Evolutionary conservation across 305 asterid genomes (phyloP), one percentile per base, ranked within the genome.

Genomic region (Lippia alba): DNA sequence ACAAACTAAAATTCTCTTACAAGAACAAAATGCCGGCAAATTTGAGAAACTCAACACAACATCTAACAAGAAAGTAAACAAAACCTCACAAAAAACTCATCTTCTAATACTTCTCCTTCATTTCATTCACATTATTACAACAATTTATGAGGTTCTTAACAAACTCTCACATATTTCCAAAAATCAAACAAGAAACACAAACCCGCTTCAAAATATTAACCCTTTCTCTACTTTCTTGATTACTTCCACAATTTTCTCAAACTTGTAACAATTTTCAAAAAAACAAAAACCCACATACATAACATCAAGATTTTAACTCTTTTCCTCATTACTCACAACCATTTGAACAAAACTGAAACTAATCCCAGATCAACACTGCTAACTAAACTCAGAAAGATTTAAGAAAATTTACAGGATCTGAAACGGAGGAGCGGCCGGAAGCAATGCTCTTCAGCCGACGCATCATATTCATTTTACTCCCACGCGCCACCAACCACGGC

Each of bases 401-500:
- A 56, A 15, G 51, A 72, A 69, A 74, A 82, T 50, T 81, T 94
- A 94, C 99, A 87, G 97, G 97, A 91, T 91, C 96, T 81, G 98
- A 91, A 71, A 94, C 85, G 74, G 99, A 91, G 66, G 98, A 79
- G 33, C 99, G 97, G 49, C 98, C 97, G 4, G 97, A 94, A 79
- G 99, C 89, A 89, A 94, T 90, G 96, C 98, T 94, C 93, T 94
- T 94, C 67, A 94, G 85, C 85, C 99, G 85, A 64, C 99, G 99
- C 99, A 94, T 91, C 89, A 91, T 84, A 86, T 91, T 91, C 99
- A 94, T 91, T 20, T 75, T 80, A 50, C 70, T 19, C 16, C 46
- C 50, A 57, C 61, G 18, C 12, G 49, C 65, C 39, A 48, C 71
- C 33, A 32, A 62, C 19, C 19, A 70, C 58, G 46, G 33, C 30